phyloP scores from a whole-genome alignment of 345 rosid species.

The Bruguiera sexangula region DNA sequence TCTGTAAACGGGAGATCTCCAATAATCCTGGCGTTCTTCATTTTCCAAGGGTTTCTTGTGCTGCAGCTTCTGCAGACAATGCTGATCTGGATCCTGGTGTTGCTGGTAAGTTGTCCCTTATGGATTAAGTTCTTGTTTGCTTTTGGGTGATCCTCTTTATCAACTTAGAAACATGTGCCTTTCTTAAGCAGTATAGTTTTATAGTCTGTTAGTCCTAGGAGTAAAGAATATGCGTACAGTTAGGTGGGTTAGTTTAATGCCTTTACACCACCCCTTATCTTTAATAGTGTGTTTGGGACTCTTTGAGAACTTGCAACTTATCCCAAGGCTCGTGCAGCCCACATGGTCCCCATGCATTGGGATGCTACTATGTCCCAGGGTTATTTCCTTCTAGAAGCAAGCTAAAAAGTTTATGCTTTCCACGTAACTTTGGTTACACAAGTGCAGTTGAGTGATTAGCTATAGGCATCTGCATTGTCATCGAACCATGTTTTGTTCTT shows the following conservation, averaged over 20 bases:
- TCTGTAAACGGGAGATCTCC: slow-evolving; percentile 55
- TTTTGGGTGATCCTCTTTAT: neutral
- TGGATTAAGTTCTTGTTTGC: neutral
- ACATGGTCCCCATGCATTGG: neutral
- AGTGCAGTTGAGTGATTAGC: neutral
- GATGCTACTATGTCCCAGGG: neutral
- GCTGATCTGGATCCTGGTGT: slow-evolving; percentile 60
- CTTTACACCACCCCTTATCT: neutral
- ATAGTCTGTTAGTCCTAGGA: neutral
- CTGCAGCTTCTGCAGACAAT: slow-evolving; percentile 70
- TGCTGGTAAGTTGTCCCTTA: slow-evolving; percentile 35
- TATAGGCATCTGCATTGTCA: neutral
- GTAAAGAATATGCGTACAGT: neutral
- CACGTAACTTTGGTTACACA: neutral
- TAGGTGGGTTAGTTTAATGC: slow-evolving; percentile 5
- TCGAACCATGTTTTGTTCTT: neutral
- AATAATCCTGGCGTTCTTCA: slow-evolving; percentile 49
- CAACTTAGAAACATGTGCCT: neutral
- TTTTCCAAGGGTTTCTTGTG: slow-evolving; percentile 66
- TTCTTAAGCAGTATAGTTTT: neutral
- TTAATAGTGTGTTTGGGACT: neutral
- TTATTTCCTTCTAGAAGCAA: neutral
- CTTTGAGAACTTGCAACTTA: neutral
- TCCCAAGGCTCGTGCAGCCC: neutral
- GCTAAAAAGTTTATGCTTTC: neutral